These are phyloP conservation scores for Candida coleopterorum DNA, from an alignment of 805 yeast species.

Conservation along the genomic window DNA sequence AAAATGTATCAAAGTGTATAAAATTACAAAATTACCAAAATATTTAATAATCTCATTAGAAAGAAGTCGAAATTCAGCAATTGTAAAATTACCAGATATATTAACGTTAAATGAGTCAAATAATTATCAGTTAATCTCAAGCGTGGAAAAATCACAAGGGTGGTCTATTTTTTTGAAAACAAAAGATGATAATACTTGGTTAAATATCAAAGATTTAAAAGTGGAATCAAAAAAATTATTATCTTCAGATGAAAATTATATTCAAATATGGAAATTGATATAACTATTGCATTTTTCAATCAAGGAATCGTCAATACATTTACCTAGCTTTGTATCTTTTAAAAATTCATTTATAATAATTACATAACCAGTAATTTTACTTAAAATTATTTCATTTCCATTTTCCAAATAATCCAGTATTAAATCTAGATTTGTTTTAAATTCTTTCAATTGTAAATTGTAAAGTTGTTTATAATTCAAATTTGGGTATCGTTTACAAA, in stretches of 20 bases:
- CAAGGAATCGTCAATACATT: constrained; percentile 4
- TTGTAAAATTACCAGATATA: constrained; percentile 53
- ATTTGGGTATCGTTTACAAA: constrained; percentile 23
- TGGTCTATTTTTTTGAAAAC: constrained; percentile 15
- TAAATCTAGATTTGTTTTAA: constrained; percentile 11
- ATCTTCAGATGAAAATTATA: constrained; percentile 55
- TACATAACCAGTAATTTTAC: constrained; percentile 16
- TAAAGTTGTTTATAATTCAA: constrained; percentile 13
- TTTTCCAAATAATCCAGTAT: neutral
- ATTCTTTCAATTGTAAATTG: constrained; percentile 8
- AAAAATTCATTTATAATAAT: constrained; percentile 17
- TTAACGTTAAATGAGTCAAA: constrained; percentile 27
- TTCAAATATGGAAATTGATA: constrained; percentile 59
- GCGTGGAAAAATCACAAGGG: constrained; percentile 13
- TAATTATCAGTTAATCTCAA: constrained; percentile 31
- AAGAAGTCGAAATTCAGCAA: constrained; percentile 36
- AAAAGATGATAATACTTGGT: constrained; percentile 47
- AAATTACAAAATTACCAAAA: constrained; percentile 42
- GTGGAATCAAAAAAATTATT: constrained; percentile 49
- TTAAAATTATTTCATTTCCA: neutral
- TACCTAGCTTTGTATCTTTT: constrained; percentile 16
- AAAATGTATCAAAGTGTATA: constrained; percentile 32
- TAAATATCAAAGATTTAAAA: constrained; percentile 50
- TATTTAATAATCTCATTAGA: constrained; percentile 45
- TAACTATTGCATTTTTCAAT: constrained; percentile 1